These are phyloP conservation scores for Pelargonium australe DNA, from an alignment of 441 rosid species.

Conservation along the genomic window DNA sequence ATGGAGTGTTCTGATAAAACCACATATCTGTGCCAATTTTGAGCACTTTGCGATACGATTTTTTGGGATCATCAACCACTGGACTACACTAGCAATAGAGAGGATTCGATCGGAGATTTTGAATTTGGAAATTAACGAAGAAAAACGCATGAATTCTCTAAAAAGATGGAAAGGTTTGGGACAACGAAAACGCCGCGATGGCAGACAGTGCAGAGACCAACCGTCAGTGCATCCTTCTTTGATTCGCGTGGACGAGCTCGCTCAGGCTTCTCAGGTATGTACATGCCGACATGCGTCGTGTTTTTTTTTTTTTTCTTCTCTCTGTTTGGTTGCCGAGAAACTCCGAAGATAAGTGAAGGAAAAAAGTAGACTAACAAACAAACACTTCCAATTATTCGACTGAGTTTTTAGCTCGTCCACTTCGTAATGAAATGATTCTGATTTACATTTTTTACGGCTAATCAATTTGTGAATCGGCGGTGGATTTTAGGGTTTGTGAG, in stretches of 20 bases:
- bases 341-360: background rate
- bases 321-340: slow-evolving; percentile 8
- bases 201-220: slow-evolving; percentile 40
- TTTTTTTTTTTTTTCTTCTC: background rate
- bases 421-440: background rate
- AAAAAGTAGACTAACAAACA: background rate
- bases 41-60: background rate
- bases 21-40: background rate
- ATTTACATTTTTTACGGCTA: background rate
- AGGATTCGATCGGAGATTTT: slow-evolving; percentile 6
- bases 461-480: background rate
- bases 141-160: slow-evolving; percentile 30
- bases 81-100: background rate
- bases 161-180: slow-evolving; percentile 57
- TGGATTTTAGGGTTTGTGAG: background rate
- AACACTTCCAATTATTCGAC: background rate
- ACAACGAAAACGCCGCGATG: slow-evolving; percentile 42
- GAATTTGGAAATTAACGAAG: background rate
- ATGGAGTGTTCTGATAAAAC: background rate
- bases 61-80: background rate
- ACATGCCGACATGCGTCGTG: background rate
- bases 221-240: background rate
- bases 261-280: slow-evolving; percentile 65
- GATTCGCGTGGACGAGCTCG: slow-evolving; percentile 47
- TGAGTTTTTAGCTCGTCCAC: background rate